Evolutionary conservation across 352 stramenopile genomes (phyloP).

Genomic region (Globisporangium cederbergense): DNA sequence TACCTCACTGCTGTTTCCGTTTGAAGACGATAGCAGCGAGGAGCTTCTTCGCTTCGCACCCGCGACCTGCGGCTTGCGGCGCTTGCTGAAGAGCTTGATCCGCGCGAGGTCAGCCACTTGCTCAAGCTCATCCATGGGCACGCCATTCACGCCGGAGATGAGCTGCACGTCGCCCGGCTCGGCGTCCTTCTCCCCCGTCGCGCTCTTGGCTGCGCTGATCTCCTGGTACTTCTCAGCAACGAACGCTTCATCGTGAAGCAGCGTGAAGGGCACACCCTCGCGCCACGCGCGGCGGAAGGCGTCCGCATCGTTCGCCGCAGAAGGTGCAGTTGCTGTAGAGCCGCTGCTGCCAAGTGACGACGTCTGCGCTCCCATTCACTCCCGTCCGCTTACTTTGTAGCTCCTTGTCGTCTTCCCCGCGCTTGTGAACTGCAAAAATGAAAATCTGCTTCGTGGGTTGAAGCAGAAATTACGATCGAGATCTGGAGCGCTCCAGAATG

Average conservation of each 20-base stretch:
- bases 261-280: conserved; percentile 59
- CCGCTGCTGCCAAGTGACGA: conserved; percentile 4
- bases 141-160: conserved; percentile 47
- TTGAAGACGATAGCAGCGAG: not conserved
- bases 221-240: conserved; percentile 68
- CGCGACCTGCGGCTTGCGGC: not conserved
- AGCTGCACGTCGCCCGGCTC: conserved; percentile 18
- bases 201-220: conserved; percentile 8
- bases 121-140: conserved; percentile 54
- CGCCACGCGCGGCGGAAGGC: conserved; percentile 34
- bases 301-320: conserved; percentile 2
- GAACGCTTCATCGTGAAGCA: conserved; percentile 69
- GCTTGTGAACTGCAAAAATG: not conserved
- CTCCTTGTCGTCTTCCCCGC: not conserved
- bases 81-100: conserved; percentile 49
- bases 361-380: conserved; percentile 11
- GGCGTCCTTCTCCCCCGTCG: conserved; percentile 21
- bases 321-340: not conserved
- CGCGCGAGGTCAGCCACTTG: conserved; percentile 50
- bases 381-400: not conserved
- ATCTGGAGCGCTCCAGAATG: too few species aligned
- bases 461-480: too few species aligned
- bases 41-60: not conserved
- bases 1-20: not conserved
- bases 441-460: not conserved